A percentile compares a stretch with the other conserved stretches of the same genome.
phyloP scores from a whole-genome alignment of 768 basidiomycete species.

The Boletus subparvulus region DNA sequence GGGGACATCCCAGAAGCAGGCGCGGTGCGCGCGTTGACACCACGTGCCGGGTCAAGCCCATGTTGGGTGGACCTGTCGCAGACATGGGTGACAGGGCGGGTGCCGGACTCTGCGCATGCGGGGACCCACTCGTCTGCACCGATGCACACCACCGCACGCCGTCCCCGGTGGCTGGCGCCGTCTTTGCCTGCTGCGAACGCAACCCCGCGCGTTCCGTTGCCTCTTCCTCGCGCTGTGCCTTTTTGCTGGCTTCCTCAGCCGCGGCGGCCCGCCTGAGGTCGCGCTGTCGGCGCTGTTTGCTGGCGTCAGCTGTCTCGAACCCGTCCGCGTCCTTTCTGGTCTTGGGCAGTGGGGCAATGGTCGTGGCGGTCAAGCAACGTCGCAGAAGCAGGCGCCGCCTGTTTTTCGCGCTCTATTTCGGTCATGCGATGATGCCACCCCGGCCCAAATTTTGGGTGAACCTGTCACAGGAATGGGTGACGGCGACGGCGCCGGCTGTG shows the following conservation, averaged over 20 bases:
- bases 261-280: slow-evolving; percentile 46
- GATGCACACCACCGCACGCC: slow-evolving; percentile 20
- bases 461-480: too few relatives aligned
- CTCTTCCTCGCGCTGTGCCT: slow-evolving; percentile 68
- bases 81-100: slow-evolving; percentile 39
- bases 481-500: too few relatives aligned
- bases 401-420: too few relatives aligned
- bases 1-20: slow-evolving; percentile 3
- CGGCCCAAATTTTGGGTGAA: too few relatives aligned
- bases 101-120: slow-evolving; percentile 57
- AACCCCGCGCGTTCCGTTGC: slow-evolving; percentile 47
- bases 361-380: too few relatives aligned
- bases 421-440: too few relatives aligned
- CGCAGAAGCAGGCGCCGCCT: too few relatives aligned
- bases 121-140: slow-evolving; percentile 35
- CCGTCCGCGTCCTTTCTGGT: too few relatives aligned
- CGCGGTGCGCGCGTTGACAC: slow-evolving; percentile 45
- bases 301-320: too few relatives aligned
- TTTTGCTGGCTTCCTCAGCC: slow-evolving; percentile 55
- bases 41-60: slow-evolving; percentile 43
- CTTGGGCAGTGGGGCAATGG: too few relatives aligned
- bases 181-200: slow-evolving; percentile 33
- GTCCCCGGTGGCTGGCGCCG: slow-evolving; percentile 24
- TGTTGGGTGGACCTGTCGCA: slow-evolving; percentile 39
- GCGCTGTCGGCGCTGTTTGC: slow-evolving; percentile 43